Evolutionary conservation across 352 stramenopile species (phyloP).

Genomic region (Phytophthora meadii): DNA sequence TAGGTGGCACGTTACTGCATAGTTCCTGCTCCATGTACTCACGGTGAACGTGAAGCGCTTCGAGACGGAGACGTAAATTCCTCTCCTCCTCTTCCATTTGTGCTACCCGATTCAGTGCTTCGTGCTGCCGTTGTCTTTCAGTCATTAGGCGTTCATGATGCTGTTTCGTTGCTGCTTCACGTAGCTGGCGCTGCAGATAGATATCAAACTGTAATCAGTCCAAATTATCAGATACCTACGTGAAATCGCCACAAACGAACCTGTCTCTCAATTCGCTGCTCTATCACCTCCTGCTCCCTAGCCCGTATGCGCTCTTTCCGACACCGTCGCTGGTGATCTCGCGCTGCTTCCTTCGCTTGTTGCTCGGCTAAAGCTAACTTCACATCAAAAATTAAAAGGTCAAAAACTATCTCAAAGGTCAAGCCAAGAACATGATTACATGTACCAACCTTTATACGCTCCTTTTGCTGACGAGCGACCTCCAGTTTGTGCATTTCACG

Average conservation of each 20-base stretch:
- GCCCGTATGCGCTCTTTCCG: constrained; percentile 59
- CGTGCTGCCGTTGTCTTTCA: constrained; percentile 51
- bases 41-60: constrained; percentile 67
- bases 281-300: constrained; percentile 46
- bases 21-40: constrained; percentile 49
- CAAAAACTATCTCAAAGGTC: neutral
- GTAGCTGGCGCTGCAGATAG: constrained; percentile 43
- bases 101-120: constrained; percentile 44
- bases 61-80: constrained; percentile 54
- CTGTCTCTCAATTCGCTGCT: constrained; percentile 49
- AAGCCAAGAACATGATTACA: neutral
- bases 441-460: constrained; percentile 48
- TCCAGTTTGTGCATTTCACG: constrained; percentile 58
- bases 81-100: constrained; percentile 68
- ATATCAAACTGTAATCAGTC: constrained; percentile 2
- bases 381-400: neutral
- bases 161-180: constrained; percentile 43
- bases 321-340: constrained; percentile 34
- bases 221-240: neutral
- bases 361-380: constrained; percentile 54
- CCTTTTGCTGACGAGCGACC: constrained; percentile 55
- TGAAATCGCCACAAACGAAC: constrained; percentile 18
- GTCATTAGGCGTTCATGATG: constrained; percentile 43
- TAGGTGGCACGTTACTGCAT: constrained; percentile 1
- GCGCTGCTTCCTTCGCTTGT: constrained; percentile 50